Evolutionary conservation across 2,329 filamentous ascomycete species (phyloP), one percentile per base, ranked within the genome.

Genomic region (Onygenales sp.): DNA sequence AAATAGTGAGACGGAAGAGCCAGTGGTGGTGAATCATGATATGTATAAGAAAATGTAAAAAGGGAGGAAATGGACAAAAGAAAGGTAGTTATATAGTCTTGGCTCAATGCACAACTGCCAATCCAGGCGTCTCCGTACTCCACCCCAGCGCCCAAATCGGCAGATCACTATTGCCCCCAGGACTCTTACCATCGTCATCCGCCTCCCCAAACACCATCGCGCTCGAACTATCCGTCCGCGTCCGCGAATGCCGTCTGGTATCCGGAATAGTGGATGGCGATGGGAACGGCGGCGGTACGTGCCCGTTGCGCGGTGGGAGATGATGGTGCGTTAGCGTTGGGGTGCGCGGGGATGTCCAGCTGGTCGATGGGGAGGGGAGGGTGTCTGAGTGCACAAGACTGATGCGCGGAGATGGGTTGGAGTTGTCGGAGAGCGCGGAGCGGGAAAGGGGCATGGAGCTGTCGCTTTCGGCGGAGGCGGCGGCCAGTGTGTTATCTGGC

Each of bases 91-190:
- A 47, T 52, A 57, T 51, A 2, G 52, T 7, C 36, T n/a, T 39
- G 14, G 21, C 21, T 65, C 58, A 72, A 57, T 70, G 68, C 47
- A 68, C 68, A 44, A 70, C 58, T 40, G 67, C 64, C 51, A 72
- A 49, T 42, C 62, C 66, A 34, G 58, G 58, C 40, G 57, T 57
- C 31, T 80, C 70, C 73, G 76, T 56, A 66, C 67, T 62, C 68
- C 70, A 65, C 43, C 69, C 62, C 53, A 68, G 57, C 45, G 68
- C 62, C 71, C 71, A 74, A 31, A 72, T 61, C 4, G 70, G 69
- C 52, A 76, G 71, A 4, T 49, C 61, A 49, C 83, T 80, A 74
- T 82, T 80, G 43, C 71, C 74, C 57, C 33, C 27, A 27, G 51
- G 53, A 4, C 54, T 56, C 9, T 54, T 56, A 10, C 34, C 45